phyloP scores from a whole-genome alignment of 768 basidiomycete species.

The Tremella mesenterica region DNA sequence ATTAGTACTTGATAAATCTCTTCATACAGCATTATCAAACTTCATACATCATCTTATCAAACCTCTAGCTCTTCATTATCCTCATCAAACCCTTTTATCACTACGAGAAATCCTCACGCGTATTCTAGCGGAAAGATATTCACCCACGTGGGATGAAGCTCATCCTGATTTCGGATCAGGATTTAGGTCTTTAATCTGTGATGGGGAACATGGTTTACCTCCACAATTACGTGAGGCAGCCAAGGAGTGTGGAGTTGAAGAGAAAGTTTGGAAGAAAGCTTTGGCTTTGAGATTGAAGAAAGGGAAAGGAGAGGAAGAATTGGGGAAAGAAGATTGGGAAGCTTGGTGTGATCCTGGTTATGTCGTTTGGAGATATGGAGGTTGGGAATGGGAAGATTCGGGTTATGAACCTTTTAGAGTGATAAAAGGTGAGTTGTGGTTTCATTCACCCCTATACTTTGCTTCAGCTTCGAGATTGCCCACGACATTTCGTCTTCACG shows the following conservation, averaged over 20 bases:
- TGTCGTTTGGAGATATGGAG: conserved; percentile 41
- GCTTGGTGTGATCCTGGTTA: conserved; percentile 45
- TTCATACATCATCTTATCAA: conserved; percentile 29
- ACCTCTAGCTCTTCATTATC: conserved; percentile 25
- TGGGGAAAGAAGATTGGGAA: conserved; percentile 40
- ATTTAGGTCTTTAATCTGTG: conserved; percentile 40
- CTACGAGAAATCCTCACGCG: conserved; percentile 19
- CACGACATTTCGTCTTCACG: not conserved
- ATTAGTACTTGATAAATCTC: conserved; percentile 17
- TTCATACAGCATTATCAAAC: conserved; percentile 27
- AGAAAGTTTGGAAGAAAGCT: conserved; percentile 26
- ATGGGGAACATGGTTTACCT: conserved; percentile 28
- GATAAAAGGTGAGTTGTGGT: conserved; percentile 29
- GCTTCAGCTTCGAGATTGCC: too few relatives aligned
- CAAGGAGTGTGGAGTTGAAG: conserved; percentile 16
- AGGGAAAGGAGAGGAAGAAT: conserved; percentile 2
- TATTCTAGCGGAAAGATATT: conserved; percentile 13
- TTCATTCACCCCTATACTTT: too few relatives aligned
- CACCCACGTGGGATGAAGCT: conserved; percentile 35
- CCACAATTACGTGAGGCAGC: conserved; percentile 26
- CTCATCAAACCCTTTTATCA: conserved; percentile 16
- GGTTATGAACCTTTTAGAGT: conserved; percentile 35
- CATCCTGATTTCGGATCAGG: conserved; percentile 36
- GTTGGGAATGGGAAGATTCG: conserved; percentile 43
- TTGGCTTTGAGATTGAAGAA: conserved; percentile 15